A percentile compares a stretch with the other conserved stretches of the same genome.
Evolutionary conservation across 345 rosid genomes (phyloP).

Genomic region (Acer saccharum): DNA sequence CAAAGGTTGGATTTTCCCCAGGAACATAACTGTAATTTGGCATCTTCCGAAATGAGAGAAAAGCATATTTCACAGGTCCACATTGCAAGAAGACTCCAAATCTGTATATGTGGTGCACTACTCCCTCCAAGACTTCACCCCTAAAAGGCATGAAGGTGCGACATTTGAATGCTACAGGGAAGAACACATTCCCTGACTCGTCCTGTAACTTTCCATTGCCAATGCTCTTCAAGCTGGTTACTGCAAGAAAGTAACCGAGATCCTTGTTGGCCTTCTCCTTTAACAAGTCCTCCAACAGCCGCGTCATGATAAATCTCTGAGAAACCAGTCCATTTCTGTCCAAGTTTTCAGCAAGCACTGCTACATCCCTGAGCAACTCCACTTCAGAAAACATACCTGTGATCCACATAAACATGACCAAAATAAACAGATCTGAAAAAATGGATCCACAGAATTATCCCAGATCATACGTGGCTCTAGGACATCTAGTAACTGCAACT

Average conservation of each 20-base stretch:
- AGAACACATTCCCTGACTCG: slow-evolving; percentile 9
- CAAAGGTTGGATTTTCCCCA: slow-evolving; percentile 25
- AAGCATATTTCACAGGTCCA: slow-evolving; percentile 35
- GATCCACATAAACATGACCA: neutral
- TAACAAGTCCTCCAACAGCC: slow-evolving; percentile 24
- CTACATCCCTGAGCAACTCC: slow-evolving; percentile 28
- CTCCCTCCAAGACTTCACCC: slow-evolving; percentile 40
- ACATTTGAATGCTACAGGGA: slow-evolving; percentile 24
- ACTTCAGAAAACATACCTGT: slow-evolving; percentile 33
- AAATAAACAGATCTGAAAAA: neutral
- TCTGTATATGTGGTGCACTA: slow-evolving; percentile 6
- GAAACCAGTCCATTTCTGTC: slow-evolving; percentile 17
- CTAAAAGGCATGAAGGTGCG: slow-evolving; percentile 29
- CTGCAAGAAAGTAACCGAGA: slow-evolving; percentile 37
- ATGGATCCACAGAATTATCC: neutral
- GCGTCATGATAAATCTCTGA: slow-evolving; percentile 15
- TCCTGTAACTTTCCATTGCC: slow-evolving; percentile 3
- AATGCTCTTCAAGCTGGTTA: slow-evolving; percentile 36
- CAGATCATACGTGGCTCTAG: neutral
- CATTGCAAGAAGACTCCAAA: slow-evolving; percentile 27
- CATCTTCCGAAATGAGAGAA: slow-evolving; percentile 35
- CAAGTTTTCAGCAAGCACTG: slow-evolving; percentile 16
- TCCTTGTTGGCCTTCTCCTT: slow-evolving; percentile 30
- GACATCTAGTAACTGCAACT: slow-evolving; percentile 4
- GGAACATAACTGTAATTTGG: slow-evolving; percentile 27